Evolutionary conservation across 2,329 filamentous ascomycete species (phyloP), one percentile per base, ranked within the genome.

Genomic region (Diaporthe longicolla): DNA sequence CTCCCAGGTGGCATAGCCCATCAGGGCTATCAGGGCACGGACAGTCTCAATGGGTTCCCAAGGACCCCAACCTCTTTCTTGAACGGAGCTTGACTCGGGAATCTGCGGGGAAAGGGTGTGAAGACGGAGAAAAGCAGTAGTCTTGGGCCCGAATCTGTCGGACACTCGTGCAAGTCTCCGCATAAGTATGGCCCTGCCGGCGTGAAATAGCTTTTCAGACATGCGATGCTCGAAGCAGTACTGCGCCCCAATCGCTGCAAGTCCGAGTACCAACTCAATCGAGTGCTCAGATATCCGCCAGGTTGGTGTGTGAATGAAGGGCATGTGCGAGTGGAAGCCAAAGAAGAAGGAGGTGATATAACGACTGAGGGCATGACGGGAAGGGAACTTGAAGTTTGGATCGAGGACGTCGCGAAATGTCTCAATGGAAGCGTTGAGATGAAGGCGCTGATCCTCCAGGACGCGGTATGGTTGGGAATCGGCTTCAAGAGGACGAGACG

Each of bases 1-100:
- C 15, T 84, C 83, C 83, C 83, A 84, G 0, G 83, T 83, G 0
- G 83, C 83, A 40, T 80, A 83, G 0, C 80, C 83, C 83, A 84
- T 84, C 9, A 84, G 78, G 1, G 80, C 79, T 8, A 84, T 80
- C 9, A 84, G 75, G 1, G 82, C 79, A 0, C 82, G 78, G 1
- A 83, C 79, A 0, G 81, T 79, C 43, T 84, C 82, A 1, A 84
- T 76, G 11, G 80, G 79, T 43, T 81, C 79, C 79, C 79, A 82
- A 0, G 75, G 15, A 1, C 76, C 76, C 72, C 75, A 76, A 8
- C 76, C 78, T 29, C 48, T 40, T 4, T 54, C 63, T 19, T 24
- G 6, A 9, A 4, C 9, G 15, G 8, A 1, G 8, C 32, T 21
- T 1, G n/a, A 7, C 32, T 54, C 63, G 32, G n/a, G 32, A 8